Conservation (phyloP, 805 yeast species). For the Yarrowia bubula region DNA sequence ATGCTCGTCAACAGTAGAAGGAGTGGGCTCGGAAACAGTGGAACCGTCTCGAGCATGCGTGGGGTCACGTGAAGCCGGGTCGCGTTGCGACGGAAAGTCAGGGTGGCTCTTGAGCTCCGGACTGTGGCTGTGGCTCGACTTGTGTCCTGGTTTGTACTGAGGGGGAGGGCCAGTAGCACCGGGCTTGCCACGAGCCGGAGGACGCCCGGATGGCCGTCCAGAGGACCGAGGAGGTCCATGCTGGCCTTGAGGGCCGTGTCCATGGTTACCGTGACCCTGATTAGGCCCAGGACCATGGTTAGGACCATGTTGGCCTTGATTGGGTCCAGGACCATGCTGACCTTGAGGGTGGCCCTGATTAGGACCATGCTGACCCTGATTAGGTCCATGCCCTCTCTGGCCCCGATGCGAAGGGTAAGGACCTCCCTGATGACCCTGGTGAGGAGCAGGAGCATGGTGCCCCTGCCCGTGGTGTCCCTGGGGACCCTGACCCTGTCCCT, state of each 20-base stretch:
- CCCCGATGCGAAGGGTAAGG: not conserved
- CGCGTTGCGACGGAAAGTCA: not conserved
- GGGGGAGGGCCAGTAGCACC: not conserved
- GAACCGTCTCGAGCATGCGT: not conserved
- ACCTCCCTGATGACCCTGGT: not conserved
- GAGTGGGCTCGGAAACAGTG: not conserved
- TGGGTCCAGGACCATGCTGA: not conserved
- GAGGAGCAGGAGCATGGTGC: not conserved
- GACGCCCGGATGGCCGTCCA: not conserved
- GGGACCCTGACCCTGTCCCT: not conserved
- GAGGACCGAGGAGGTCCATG: not conserved
- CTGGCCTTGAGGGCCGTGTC: not conserved
- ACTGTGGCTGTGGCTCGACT: constrained; percentile 22
- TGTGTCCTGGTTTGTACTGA: constrained; percentile 14
- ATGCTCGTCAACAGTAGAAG: not conserved
- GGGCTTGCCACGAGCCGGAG: constrained; percentile 7
- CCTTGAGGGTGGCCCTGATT: no score
- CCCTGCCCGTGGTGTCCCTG: not conserved
- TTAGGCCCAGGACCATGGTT: not conserved
- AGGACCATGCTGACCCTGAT: not conserved
- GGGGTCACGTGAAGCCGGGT: not conserved
- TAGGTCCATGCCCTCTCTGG: not conserved
- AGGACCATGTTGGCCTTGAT: not conserved
- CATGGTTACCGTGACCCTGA: not conserved
- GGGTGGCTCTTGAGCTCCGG: constrained; percentile 15